Evolutionary conservation across 371 early-diverging fungal genomes (phyloP).

Genomic region (Mucor indicus): DNA sequence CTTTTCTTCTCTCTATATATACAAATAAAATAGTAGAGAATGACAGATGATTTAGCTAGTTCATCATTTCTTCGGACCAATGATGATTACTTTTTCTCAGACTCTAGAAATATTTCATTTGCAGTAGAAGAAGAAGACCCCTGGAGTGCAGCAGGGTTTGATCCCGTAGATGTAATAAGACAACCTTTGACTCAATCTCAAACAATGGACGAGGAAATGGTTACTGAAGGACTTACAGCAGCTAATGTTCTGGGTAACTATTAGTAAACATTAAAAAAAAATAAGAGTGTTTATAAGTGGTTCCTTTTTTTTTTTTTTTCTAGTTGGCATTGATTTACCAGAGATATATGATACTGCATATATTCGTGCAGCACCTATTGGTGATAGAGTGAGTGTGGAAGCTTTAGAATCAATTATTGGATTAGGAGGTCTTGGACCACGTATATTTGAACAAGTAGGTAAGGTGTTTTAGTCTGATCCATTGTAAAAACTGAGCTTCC

Average conservation of each 20-base stretch:
- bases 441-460: constrained; percentile 54
- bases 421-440: constrained; percentile 49
- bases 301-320: constrained; percentile 2
- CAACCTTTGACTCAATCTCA: constrained; percentile 9
- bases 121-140: constrained; percentile 27
- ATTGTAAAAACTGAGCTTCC: too few species aligned
- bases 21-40: too few species aligned
- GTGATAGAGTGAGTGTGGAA: constrained; percentile 48
- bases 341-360: constrained; percentile 59
- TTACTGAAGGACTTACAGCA: constrained; percentile 21
- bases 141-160: constrained; percentile 23
- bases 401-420: constrained; percentile 51
- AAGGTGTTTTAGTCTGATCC: too few species aligned
- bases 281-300: neutral
- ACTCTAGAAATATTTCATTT: constrained; percentile 17
- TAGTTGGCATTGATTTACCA: constrained; percentile 57
- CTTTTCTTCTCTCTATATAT: constrained; percentile 1
- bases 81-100: constrained; percentile 14
- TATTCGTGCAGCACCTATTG: constrained; percentile 47
- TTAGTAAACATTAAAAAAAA: neutral
- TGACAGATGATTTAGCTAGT: constrained; percentile 9
- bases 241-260: constrained; percentile 22
- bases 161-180: constrained; percentile 17
- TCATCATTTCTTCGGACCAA: constrained; percentile 8
- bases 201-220: constrained; percentile 13